Conservation (phyloP, 495 filamentous ascomycete genomes). For the Jackrogersella multiformis region DNA sequence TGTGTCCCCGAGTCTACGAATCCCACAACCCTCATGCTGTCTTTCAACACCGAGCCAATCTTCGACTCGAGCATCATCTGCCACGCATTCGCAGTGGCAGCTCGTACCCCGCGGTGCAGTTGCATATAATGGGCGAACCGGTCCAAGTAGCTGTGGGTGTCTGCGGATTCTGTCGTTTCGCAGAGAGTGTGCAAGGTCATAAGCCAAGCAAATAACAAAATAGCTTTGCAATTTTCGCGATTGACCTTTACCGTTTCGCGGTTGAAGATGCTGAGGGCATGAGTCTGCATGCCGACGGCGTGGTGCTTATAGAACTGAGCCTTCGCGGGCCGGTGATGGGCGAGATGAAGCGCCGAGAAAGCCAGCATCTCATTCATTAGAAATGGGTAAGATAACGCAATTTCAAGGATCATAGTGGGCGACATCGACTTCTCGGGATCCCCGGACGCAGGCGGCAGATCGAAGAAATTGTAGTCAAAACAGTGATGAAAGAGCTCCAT, state of each 20-base stretch:
- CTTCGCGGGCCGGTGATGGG: slow-evolving; percentile 44
- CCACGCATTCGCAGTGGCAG: slow-evolving; percentile 12
- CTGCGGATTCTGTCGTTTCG: slow-evolving; percentile 15
- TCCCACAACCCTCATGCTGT: background rate
- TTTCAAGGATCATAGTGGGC: slow-evolving; percentile 4
- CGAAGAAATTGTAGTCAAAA: slow-evolving; percentile 23
- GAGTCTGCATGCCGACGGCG: slow-evolving; percentile 60
- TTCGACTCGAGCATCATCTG: slow-evolving; percentile 24
- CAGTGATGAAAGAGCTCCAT: slow-evolving; percentile 30
- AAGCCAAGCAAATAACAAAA: slow-evolving; percentile 25
- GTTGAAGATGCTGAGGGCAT: slow-evolving; percentile 58
- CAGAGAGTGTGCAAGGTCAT: slow-evolving; percentile 28
- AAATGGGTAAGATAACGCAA: slow-evolving; percentile 21
- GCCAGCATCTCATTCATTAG: slow-evolving; percentile 59
- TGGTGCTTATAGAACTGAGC: slow-evolving; percentile 52
- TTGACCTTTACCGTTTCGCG: slow-evolving; percentile 38
- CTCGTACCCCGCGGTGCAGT: slow-evolving; percentile 17
- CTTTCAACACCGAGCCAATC: slow-evolving; percentile 20
- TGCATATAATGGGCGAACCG: slow-evolving; percentile 25
- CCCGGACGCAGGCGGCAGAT: slow-evolving; percentile 13
- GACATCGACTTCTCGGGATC: background rate
- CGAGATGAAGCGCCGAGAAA: slow-evolving; percentile 57
- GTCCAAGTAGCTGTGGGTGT: slow-evolving; percentile 11
- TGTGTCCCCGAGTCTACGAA: slow-evolving; percentile 7
- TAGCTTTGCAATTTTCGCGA: slow-evolving; percentile 21